Evolutionary conservation across 495 filamentous ascomycete species (phyloP), one percentile per base, ranked within the genome.

Genomic region (Penicillium subrubescens): DNA sequence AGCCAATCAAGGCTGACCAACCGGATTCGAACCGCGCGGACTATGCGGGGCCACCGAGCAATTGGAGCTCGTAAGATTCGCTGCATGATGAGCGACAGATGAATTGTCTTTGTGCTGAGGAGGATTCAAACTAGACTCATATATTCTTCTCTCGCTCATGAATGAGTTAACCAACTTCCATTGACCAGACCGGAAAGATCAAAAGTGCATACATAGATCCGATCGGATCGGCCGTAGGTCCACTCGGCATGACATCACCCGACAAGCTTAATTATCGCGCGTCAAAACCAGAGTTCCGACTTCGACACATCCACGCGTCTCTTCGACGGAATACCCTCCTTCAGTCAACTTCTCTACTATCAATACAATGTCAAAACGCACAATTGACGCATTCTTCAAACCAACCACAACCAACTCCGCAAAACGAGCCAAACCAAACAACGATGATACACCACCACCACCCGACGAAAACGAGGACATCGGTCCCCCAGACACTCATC

Each of bases 401-500:
- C 64, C 66, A 23, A 31, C 34, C 12, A 50, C 39, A 0, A 21
- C 61, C 3, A 17, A 41, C 14, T 15, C 64, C 19, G 34, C 51
- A 1, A 73, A 73, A 63, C 57, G 68, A 15, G 10, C 59, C 25
- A 74, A 74, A 57, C 29, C 44, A 41, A 54, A 67, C 37, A 5
- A n/a, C 21, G 11, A n/a, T 11, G 10, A 50, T 51, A 1, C 17
- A 39, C 56, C 50, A 23, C 8, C 41, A 60, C 21, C 44, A 29
- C 58, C n/a, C n/a, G n/a, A 44, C 5, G 21, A 8, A 6, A 41
- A 59, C 60, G 35, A 60, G 19, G 48, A 57, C 31, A 62, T 19
- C 29, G 23, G 25, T 29, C 14, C 43, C 50, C 63, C 71, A 46
- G 62, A 55, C 59, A 63, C 34, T 8, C 89, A 92, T 69, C 57